phyloP scores from a whole-genome alignment of 2,329 filamentous ascomycete species.

The Rasamsonia emersonii region DNA sequence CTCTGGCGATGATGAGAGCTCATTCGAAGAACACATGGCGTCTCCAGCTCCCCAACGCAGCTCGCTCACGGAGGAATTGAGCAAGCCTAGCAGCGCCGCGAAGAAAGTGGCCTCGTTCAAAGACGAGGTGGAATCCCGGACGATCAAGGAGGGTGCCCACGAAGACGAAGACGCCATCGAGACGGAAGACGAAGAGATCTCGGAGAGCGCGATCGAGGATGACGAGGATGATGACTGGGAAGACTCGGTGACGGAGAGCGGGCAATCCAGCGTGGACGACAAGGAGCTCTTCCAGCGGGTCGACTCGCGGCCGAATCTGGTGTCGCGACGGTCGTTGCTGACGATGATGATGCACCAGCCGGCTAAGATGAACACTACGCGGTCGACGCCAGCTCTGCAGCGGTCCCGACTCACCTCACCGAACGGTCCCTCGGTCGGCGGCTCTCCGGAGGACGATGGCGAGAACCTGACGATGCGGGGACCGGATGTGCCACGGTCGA shows the following conservation, averaged over 20 bases:
- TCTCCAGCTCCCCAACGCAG: slow-evolving; percentile 42
- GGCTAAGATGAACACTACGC: slow-evolving; percentile 58
- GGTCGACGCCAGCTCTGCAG: slow-evolving; percentile 36
- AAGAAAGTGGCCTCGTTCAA: slow-evolving; percentile 80
- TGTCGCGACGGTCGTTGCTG: slow-evolving; percentile 78
- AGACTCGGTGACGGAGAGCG: slow-evolving; percentile 69
- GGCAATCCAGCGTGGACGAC: slow-evolving; percentile 73
- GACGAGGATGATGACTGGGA: slow-evolving; percentile 55
- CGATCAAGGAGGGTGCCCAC: slow-evolving; percentile 48
- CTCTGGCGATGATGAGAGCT: slow-evolving; percentile 76
- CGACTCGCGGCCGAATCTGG: slow-evolving; percentile 75
- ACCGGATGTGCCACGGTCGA: slow-evolving; percentile 59
- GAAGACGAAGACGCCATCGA: slow-evolving; percentile 53
- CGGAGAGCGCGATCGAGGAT: slow-evolving; percentile 75
- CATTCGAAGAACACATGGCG: slow-evolving; percentile 55
- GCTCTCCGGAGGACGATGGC: slow-evolving; percentile 48
- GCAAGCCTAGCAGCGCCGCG: slow-evolving; percentile 33
- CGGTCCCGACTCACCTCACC: slow-evolving; percentile 56
- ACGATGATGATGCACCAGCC: slow-evolving; percentile 81
- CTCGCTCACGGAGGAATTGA: slow-evolving; percentile 46
- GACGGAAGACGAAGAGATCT: slow-evolving; percentile 60
- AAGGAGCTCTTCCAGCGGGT: slow-evolving; percentile 79
- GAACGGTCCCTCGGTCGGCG: slow-evolving; percentile 57
- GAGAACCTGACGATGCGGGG: slow-evolving; percentile 56
- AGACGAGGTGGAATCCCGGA: slow-evolving; percentile 62